These are phyloP conservation scores for Polytrichum formosum DNA, from an alignment of 225 moss, liverwort and hornwort species.

Conservation along the genomic window DNA sequence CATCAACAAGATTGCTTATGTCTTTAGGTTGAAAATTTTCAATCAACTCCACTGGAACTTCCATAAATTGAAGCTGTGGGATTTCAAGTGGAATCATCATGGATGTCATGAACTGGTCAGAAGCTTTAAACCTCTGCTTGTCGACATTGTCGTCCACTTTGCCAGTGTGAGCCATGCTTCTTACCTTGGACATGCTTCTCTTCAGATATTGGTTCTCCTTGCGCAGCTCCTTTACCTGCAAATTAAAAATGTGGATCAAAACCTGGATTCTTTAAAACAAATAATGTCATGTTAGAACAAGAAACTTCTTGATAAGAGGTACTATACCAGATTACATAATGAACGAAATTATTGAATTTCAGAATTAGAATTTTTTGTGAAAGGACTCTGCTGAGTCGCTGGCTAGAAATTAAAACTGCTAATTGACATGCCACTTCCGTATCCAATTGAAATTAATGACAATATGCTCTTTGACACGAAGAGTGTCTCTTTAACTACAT, in stretches of 20 bases:
- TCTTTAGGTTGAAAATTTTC: background rate
- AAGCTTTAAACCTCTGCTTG: constrained; percentile 9
- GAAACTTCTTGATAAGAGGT: constrained; percentile 2
- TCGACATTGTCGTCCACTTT: background rate
- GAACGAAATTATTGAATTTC: too few relatives aligned
- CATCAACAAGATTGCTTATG: background rate
- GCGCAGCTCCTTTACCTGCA: constrained; percentile 33
- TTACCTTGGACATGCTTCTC: constrained; percentile 45
- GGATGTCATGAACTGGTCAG: background rate
- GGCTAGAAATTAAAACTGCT: too few relatives aligned
- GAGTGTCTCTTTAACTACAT: too few relatives aligned
- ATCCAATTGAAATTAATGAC: too few relatives aligned
- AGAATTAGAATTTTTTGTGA: too few relatives aligned
- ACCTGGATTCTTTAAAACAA: too few relatives aligned
- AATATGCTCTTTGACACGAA: too few relatives aligned
- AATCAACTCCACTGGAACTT: constrained; percentile 10
- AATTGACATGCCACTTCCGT: too few relatives aligned
- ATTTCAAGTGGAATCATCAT: constrained; percentile 4
- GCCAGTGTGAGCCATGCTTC: background rate
- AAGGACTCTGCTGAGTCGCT: too few relatives aligned
- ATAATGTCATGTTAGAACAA: too few relatives aligned
- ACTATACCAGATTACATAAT: too few relatives aligned
- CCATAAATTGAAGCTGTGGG: background rate
- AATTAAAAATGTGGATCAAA: too few relatives aligned
- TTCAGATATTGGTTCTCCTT: constrained; percentile 49